These are phyloP conservation scores for Nakazawaea pomicola DNA, from an alignment of 805 yeast genomes.

Conservation along the genomic window DNA sequence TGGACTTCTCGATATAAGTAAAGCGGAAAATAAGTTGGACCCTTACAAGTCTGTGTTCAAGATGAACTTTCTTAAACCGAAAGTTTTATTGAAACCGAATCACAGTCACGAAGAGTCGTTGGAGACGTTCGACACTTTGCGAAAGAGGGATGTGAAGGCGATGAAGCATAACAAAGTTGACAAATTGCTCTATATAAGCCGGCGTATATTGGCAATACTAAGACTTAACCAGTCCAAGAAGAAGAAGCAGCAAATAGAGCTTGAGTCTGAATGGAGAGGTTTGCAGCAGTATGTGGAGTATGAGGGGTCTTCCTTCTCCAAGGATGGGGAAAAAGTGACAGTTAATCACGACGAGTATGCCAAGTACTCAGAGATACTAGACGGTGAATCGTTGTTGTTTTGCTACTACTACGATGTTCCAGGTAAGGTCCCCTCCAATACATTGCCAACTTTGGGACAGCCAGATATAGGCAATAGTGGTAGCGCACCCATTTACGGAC, in stretches of 20 bases:
- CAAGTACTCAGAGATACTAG: conserved; percentile 63
- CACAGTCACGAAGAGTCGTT: conserved; percentile 43
- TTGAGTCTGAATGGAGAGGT: not conserved
- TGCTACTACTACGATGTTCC: conserved; percentile 68
- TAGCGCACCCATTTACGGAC: conserved; percentile 53
- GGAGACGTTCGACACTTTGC: not conserved
- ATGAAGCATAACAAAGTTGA: conserved; percentile 8
- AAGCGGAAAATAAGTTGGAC: conserved; percentile 47
- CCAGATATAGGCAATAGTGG: conserved; percentile 59
- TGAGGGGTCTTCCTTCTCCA: not conserved
- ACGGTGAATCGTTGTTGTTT: conserved; percentile 50
- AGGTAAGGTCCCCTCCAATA: conserved; percentile 48
- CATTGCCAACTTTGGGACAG: conserved; percentile 31
- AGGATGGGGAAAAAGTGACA: not conserved
- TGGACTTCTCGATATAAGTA: conserved; percentile 54
- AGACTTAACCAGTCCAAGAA: not conserved
- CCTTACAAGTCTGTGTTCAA: conserved; percentile 42
- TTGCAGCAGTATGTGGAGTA: not conserved
- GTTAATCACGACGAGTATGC: conserved; percentile 70
- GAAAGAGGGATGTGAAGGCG: conserved; percentile 5
- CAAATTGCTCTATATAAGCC: not conserved
- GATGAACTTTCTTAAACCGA: conserved; percentile 45
- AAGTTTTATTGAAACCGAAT: conserved; percentile 64
- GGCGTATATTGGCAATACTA: not conserved
- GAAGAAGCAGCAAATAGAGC: not conserved